Conservation (phyloP, 352 stramenopile genomes). For the Phytophthora colocasiae region DNA sequence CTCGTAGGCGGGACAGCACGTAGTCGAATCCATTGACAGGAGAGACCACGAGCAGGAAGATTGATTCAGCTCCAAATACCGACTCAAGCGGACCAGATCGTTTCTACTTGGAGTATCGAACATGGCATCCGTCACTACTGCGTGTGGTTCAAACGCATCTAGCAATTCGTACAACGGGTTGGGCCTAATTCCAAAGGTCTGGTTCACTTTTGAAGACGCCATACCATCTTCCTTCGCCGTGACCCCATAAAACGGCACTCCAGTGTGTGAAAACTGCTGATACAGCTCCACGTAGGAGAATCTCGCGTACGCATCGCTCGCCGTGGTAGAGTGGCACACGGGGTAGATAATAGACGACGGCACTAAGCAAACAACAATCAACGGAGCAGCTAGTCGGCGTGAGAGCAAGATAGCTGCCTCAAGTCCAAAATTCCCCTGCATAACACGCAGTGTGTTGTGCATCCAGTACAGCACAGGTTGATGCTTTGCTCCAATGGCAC, state of each 20-base stretch:
- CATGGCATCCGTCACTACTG: conserved; percentile 51
- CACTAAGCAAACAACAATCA: conserved; percentile 58
- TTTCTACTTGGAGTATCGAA: conserved; percentile 42
- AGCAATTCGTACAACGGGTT: conserved; percentile 48
- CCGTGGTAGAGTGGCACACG: conserved; percentile 57
- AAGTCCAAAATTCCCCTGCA: conserved; percentile 70
- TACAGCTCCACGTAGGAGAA: conserved; percentile 63
- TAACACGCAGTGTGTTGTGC: conserved; percentile 63
- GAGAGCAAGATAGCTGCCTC: conserved; percentile 56
- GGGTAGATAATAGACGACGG: conserved; percentile 60
- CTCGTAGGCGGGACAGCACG: conserved; percentile 56
- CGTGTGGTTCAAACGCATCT: conserved; percentile 46
- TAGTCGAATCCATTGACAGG: conserved; percentile 66
- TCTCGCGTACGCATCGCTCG: conserved; percentile 62
- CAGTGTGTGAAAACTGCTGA: conserved; percentile 44
- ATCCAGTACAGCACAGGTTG: conserved; percentile 75
- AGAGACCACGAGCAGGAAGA: conserved; percentile 56
- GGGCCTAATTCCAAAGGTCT: conserved; percentile 14
- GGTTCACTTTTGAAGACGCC: neutral
- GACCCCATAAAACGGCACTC: conserved; percentile 56
- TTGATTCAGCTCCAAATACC: conserved; percentile 42
- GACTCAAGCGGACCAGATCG: conserved; percentile 43
- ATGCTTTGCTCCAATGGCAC: conserved; percentile 5
- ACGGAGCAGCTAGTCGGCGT: conserved; percentile 45
- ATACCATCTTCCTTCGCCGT: conserved; percentile 32